phyloP scores from a whole-genome alignment of 176 grass and related monocot genomes.

The Bolboschoenus planiculmis region DNA sequence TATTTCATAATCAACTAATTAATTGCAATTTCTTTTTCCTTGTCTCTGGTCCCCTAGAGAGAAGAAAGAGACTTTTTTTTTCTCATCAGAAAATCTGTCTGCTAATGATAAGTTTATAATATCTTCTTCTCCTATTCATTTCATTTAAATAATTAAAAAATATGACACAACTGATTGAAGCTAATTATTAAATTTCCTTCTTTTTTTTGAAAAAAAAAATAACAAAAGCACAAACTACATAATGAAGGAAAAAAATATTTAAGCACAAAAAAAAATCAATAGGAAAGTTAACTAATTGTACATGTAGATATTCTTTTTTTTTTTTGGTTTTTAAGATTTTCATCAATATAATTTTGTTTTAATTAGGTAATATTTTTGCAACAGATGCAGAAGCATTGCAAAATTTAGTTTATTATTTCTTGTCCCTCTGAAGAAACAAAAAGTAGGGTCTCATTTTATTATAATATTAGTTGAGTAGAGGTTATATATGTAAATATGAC shows the following conservation, averaged over 20 bases:
- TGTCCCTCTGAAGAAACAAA: background rate
- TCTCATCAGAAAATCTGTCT: constrained; percentile 13
- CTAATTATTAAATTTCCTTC: background rate
- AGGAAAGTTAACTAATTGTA: background rate
- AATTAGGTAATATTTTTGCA: no score
- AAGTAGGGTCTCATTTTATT: background rate
- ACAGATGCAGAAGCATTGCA: background rate
- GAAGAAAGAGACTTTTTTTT: background rate
- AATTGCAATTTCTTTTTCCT: background rate
- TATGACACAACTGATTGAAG: background rate
- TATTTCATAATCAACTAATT: background rate
- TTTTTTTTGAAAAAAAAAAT: background rate
- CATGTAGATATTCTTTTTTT: background rate
- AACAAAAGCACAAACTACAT: background rate
- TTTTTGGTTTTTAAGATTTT: no score
- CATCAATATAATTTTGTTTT: background rate
- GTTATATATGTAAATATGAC: background rate
- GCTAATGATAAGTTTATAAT: background rate
- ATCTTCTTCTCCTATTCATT: background rate
- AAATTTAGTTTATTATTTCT: background rate
- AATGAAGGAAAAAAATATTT: background rate
- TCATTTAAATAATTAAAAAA: background rate
- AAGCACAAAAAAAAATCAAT: background rate
- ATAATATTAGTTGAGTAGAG: background rate
- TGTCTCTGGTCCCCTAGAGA: background rate